Conservation (phyloP, 441 rosid species). For the Gossypium gossypioides region DNA sequence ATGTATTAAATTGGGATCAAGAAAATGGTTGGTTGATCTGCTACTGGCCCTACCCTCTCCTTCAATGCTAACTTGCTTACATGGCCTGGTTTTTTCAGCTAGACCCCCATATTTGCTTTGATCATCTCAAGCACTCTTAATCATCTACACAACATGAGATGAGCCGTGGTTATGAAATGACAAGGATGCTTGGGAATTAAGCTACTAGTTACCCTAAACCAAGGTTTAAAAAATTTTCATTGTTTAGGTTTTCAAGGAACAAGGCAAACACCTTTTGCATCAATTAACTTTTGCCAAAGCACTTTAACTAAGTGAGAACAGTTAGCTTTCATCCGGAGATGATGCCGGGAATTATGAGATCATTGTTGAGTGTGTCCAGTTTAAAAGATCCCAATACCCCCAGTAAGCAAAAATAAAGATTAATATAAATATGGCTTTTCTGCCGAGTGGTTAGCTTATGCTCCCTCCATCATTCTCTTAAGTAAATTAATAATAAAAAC, state of each 20-base stretch:
- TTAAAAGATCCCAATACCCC: background rate
- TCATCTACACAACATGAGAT: background rate
- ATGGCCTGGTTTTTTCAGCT: background rate
- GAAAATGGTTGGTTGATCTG: background rate
- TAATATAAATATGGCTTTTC: background rate
- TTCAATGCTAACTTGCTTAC: background rate
- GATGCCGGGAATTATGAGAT: constrained; percentile 20
- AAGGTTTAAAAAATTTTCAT: background rate
- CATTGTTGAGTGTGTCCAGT: background rate
- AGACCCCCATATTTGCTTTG: background rate
- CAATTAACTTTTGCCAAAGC: constrained; percentile 4
- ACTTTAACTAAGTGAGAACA: background rate
- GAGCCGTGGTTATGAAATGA: background rate
- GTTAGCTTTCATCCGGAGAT: constrained; percentile 9
- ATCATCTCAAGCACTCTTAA: background rate
- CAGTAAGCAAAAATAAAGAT: background rate
- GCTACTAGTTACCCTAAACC: background rate
- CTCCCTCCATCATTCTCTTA: background rate
- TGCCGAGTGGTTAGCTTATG: background rate
- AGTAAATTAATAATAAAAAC: background rate
- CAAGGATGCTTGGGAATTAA: background rate
- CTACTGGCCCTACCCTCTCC: background rate
- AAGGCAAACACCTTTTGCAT: background rate
- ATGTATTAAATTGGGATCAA: background rate
- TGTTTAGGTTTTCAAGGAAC: background rate